A percentile compares a stretch with the other conserved stretches of the same genome.
These are phyloP conservation scores for Hibiscus trionum DNA, from an alignment of 345 rosid species.

Conservation along the genomic window DNA sequence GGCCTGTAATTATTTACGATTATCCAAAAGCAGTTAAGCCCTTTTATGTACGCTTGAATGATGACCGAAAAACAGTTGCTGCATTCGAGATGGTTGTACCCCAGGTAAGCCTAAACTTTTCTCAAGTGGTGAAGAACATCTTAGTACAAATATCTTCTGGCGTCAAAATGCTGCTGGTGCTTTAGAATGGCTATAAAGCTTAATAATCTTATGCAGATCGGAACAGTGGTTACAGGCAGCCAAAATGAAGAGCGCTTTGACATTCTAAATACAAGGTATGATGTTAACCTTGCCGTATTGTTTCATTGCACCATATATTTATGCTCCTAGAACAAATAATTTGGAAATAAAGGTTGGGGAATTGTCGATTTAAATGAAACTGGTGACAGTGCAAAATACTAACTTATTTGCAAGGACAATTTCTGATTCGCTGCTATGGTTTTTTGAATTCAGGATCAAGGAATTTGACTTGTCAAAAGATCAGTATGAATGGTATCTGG, in stretches of 20 bases:
- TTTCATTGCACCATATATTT: too few species aligned
- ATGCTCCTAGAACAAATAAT: too few species aligned
- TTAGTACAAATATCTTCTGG: neutral
- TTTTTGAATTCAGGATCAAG: conserved; percentile 37
- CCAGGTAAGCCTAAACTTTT: conserved; percentile 30
- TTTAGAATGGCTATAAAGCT: conserved; percentile 4
- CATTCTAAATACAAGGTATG: conserved; percentile 40
- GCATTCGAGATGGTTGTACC: conserved; percentile 90
- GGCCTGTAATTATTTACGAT: conserved; percentile 52
- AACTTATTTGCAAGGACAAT: too few species aligned
- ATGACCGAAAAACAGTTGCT: conserved; percentile 72
- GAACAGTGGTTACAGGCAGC: conserved; percentile 60
- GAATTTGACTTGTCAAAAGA: conserved; percentile 43
- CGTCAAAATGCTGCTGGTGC: neutral
- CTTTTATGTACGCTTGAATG: conserved; percentile 57
- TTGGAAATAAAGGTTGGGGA: too few species aligned
- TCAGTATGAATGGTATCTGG: conserved; percentile 75
- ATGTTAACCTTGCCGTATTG: neutral
- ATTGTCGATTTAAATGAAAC: too few species aligned
- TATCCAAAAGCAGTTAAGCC: conserved; percentile 61
- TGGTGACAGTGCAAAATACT: too few species aligned
- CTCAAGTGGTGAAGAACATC: too few species aligned
- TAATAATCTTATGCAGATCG: conserved; percentile 41
- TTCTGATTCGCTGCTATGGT: neutral
- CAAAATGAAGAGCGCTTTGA: conserved; percentile 77